Base-by-base conservation (phyloP, 306 rosid genomes). In the Heteromeles arbutifolia region DNA sequence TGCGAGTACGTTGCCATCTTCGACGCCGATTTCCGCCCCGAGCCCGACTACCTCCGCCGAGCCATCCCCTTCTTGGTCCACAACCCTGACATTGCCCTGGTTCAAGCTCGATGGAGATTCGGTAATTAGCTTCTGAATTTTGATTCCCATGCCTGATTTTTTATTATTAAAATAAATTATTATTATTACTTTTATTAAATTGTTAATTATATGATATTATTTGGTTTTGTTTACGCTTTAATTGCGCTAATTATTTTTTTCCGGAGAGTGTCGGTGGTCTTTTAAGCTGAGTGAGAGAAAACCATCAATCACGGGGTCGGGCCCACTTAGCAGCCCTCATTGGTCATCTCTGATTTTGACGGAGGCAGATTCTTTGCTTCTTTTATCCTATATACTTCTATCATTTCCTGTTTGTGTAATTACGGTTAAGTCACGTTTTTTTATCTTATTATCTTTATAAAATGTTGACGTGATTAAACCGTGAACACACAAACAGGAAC, bases 91-190 rank as follows among this genome's bases (percentile, higher is more conserved):
- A 73, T 96, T 73, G 99, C 99, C 32, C 73, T 96, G 71, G 94
- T 92, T 84, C 99, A 96, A 86, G 98, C 90, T 72, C 99, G 99
- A 25, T 96, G 99, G 99, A 87, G 94, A 92, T 96, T 96, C 63
- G 99, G 99, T 96, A 90, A 77, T 73, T 39, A 11, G 21, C 19
- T 48, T 48, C 54, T 48, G 54, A 4, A 17, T 48, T 48, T 48
- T 15, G 15, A 15, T 15, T 48, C 54, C 54, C 17, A 15, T 15
- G 15, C 17, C 54, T 48, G 21, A 15, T 15, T 48, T 48, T 32
- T 28, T 18, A 31, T 12, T 34, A 19, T 6, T 39, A 5, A 25
- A 2, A n/a, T 25, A 3, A 4, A 14, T 9, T 18, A 24, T 62
- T 14, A 24, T 31, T 48, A 28, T 57, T 10, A 10, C 24, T 14